These are phyloP conservation scores for Hordeum marinum DNA, from an alignment of 176 grass and related monocot genomes.

Conservation along the genomic window DNA sequence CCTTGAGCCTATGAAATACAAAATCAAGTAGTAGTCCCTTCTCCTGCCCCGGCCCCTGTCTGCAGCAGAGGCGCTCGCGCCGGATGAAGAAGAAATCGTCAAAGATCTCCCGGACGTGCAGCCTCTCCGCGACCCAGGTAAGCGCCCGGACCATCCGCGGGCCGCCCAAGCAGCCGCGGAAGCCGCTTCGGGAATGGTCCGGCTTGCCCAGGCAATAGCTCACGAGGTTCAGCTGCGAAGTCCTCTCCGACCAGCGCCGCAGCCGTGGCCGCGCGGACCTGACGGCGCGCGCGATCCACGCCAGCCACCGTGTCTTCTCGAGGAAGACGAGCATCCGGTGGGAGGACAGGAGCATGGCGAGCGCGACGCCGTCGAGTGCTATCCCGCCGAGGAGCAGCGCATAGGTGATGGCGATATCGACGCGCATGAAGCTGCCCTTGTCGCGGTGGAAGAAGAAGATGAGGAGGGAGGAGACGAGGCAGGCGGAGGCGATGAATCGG, in stretches of 20 bases:
- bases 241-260: constrained; percentile 16
- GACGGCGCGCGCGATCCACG: neutral
- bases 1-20: neutral
- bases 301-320: rapidly evolving
- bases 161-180: neutral
- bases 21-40: neutral
- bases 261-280: neutral
- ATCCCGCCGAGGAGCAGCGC: constrained; percentile 43
- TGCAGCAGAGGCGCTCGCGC: neutral
- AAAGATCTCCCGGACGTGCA: neutral
- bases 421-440: neutral
- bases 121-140: rapidly evolving
- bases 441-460: constrained; percentile 23
- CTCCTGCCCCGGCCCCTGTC: no score
- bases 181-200: neutral
- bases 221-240: constrained; percentile 34
- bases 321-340: neutral
- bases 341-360: constrained; percentile 32
- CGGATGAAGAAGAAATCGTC: constrained; percentile 24
- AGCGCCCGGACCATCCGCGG: neutral
- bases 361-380: neutral
- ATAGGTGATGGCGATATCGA: constrained; percentile 51
- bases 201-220: constrained; percentile 8
- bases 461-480: constrained; percentile 12
- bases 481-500: constrained; percentile 18